Base-by-base conservation (phyloP, 2,329 filamentous ascomycete genomes). In the Cadophora malorum region DNA sequence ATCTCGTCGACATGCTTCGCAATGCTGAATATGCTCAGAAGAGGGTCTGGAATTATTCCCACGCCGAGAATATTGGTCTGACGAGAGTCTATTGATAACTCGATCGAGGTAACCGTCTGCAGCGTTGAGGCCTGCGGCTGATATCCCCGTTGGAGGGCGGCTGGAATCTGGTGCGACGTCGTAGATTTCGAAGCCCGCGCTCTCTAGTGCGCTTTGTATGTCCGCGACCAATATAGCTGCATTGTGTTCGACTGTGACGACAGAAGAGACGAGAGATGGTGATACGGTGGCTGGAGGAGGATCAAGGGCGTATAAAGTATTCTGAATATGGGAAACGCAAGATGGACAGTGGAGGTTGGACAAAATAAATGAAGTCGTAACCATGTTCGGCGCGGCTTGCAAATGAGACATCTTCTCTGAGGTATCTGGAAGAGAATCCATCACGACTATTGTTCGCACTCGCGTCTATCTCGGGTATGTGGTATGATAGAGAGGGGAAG, bases 261-360 rank as follows among this genome's bases (percentile, higher is more conserved):
- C 88, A 60, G 91, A 91, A 49, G 89, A 90, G 74, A 93, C 85
- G 69, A 93, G 86, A 71, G 91, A 92, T 68, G 90, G 86, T 70
- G 89, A 90, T 35, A 92, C 85, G 80, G 86, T 88, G 65, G 77
- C 71, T 75, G 82, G 81, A 82, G 80, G 75, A 76, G 85, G 80
- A 81, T 83, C 67, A 77, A 86, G 78, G 7, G 74, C 72, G 45
- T 73, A 81, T 67, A 93, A 80, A 68, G 85, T 83, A 64, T 84
- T 81, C 74, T 88, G 83, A 75, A 94, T 92, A 72, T 85, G 83
- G 45, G 86, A 85, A 61, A 92, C 87, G 78, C 91, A 94, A 69
- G 90, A 91, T 16, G 90, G 88, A 80, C 91, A 93, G 79, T 94
- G 91, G n/a, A 94, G 83, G 78, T 94, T 93, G 70, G 85, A 86